Percentiles rank a stretch among this genome's conserved stretches.
Evolutionary conservation across 495 filamentous ascomycete species (phyloP).

Genomic region (Aspergillus panamensis): DNA sequence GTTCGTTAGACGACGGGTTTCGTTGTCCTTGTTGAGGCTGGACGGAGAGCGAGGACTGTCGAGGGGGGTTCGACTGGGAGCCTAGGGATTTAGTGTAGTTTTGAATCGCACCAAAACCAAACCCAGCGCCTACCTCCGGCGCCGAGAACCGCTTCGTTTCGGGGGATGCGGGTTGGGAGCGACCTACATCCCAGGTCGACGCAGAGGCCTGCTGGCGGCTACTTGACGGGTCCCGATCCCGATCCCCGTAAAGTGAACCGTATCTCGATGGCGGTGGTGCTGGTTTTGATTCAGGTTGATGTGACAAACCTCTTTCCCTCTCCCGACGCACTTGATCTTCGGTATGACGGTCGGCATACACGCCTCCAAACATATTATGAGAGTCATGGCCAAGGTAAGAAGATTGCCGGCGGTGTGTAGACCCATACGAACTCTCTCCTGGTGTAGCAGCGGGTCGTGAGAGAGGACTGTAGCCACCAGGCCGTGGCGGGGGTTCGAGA

Average conservation of each 20-base stretch:
- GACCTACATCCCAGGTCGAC: conserved; percentile 38
- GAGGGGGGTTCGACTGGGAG: conserved; percentile 37
- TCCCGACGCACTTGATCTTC: conserved; percentile 43
- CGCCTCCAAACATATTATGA: conserved; percentile 30
- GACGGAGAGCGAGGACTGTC: conserved; percentile 32
- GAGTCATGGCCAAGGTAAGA: conserved; percentile 34
- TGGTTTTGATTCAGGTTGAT: conserved; percentile 34
- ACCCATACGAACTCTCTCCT: conserved; percentile 29
- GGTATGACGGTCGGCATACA: conserved; percentile 44
- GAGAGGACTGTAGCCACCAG: conserved; percentile 40
- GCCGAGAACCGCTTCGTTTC: conserved; percentile 40
- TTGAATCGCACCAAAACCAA: conserved; percentile 47
- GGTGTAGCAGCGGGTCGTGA: conserved; percentile 27
- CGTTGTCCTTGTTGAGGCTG: conserved; percentile 37
- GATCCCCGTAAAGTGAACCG: conserved; percentile 35
- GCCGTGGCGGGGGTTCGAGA: conserved; percentile 32
- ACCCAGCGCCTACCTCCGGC: conserved; percentile 31
- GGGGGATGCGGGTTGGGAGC: conserved; percentile 41
- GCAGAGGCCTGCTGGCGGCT: conserved; percentile 27
- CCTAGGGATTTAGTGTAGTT: conserved; percentile 48
- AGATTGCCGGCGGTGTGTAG: conserved; percentile 21
- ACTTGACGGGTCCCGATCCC: conserved; percentile 20
- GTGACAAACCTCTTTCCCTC: conserved; percentile 31
- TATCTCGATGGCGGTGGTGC: conserved; percentile 25
- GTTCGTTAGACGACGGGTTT: conserved; percentile 37